These are phyloP conservation scores for Fusarium longipes DNA, from an alignment of 2,329 filamentous ascomycete species.

Conservation along the genomic window DNA sequence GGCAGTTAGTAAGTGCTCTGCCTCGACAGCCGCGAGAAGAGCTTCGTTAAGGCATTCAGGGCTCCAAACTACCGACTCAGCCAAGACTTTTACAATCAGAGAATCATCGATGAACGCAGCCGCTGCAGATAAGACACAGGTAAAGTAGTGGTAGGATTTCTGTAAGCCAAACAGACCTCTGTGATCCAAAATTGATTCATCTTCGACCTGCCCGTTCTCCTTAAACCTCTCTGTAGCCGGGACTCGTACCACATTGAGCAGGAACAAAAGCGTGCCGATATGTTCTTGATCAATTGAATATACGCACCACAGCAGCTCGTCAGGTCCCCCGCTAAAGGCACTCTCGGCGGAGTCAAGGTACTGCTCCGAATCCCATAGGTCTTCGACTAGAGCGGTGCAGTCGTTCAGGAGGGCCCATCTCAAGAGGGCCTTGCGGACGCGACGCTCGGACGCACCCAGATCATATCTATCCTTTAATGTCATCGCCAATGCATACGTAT, in stretches of 20 bases:
- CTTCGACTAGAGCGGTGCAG: not conserved
- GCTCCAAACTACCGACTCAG: not conserved
- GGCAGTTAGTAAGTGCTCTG: not conserved
- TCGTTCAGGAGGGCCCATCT: not conserved
- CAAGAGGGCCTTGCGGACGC: not conserved
- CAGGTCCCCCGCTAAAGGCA: not conserved
- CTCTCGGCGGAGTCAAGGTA: not conserved
- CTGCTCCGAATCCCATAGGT: not conserved
- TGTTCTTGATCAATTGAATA: not conserved
- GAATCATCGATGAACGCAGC: not conserved
- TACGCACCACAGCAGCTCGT: not conserved
- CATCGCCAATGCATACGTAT: not conserved
- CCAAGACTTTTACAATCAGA: not conserved
- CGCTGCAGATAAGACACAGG: not conserved
- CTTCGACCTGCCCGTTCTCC: not conserved
- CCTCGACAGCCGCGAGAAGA: not conserved
- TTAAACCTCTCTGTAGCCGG: not conserved
- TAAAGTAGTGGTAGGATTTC: not conserved
- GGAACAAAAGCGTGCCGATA: not conserved
- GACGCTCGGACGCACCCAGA: not conserved
- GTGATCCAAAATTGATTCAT: not conserved
- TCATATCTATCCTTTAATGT: not conserved
- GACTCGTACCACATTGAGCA: not conserved
- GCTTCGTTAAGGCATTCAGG: not conserved
- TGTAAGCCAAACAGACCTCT: too few relatives aligned